Base-by-base conservation (phyloP, 2,329 filamentous ascomycete species). In the Trematosphaeria pertusa region DNA sequence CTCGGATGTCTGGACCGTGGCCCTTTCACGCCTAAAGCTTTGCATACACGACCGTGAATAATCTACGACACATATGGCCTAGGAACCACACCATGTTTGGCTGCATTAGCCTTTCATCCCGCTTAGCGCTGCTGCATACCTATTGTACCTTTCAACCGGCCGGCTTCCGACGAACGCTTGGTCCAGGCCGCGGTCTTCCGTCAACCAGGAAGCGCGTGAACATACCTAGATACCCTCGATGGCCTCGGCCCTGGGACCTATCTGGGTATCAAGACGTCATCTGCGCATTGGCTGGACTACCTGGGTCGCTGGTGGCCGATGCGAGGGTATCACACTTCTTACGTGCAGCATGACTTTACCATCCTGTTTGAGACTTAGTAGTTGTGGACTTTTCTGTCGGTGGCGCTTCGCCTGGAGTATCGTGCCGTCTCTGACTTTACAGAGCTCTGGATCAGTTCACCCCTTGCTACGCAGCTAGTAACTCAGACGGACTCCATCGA, bases 1-100 rank as follows among this genome's bases (percentile, higher is more conserved):
- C n/a, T n/a, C n/a, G 37, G 26, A 14, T 30, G 21, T 14, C 37
- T 19, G 26, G 18, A 32, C 37, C 37, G 26, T 12, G 24, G 24
- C 24, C 34, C 34, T 19, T 17, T 30, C 35, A 21, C 18, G 35
- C 35, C 35, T 37, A 37, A 37, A 37, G 5, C n/a, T 22, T 19
- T 37, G 35, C 35, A 37, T 37, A 37, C 35, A 37, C 18, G 35
- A 37, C 12, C 32, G 10, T 10, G 32, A 17, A 4, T 17, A 35
- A n/a, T 35, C 11, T 35, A 17, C 32, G n/a, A n/a, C n/a, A n/a
- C n/a, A n/a, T n/a, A n/a, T n/a, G n/a, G n/a, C n/a, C 19, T 17
- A 17, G 19, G 32, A 19, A 17, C 32, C 14, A 10, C 4, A 12
- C 11, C 9, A 19, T 18, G 32, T 10, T 10, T 35, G 11, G 32